Percentiles rank a stretch among this genome's conserved stretches.
phyloP scores from a whole-genome alignment of 768 basidiomycete genomes.

The Suillus hirtellus region DNA sequence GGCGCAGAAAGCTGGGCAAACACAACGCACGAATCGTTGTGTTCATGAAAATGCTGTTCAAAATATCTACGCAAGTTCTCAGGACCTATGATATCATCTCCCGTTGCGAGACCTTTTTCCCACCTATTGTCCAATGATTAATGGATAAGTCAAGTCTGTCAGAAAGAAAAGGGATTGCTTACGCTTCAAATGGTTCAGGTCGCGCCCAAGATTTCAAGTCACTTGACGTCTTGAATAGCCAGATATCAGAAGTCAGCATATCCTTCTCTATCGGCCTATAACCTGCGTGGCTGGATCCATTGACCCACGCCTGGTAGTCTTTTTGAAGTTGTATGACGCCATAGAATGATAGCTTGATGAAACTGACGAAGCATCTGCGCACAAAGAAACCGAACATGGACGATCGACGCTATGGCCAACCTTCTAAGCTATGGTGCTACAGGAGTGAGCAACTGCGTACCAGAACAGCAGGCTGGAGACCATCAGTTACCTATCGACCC shows the following conservation, averaged over 20 bases:
- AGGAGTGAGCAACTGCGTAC: constrained; percentile 16
- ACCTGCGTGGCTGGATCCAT: constrained; percentile 46
- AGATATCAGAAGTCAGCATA: constrained; percentile 47
- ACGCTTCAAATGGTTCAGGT: constrained; percentile 61
- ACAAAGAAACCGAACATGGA: constrained; percentile 83
- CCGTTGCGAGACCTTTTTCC: constrained; percentile 62
- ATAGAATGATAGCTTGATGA: constrained; percentile 72
- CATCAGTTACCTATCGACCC: neutral
- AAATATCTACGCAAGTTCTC: constrained; percentile 79
- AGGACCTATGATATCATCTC: constrained; percentile 67
- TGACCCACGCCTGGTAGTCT: constrained; percentile 68
- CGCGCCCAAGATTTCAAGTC: constrained; percentile 71
- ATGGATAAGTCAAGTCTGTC: constrained; percentile 7
- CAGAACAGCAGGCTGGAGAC: constrained; percentile 26
- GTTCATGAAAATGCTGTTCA: constrained; percentile 82
- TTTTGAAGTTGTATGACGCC: constrained; percentile 66
- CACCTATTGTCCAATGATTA: constrained; percentile 45
- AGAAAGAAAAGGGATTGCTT: constrained; percentile 23
- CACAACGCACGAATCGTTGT: constrained; percentile 70
- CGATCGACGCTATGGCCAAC: constrained; percentile 54
- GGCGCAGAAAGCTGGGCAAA: neutral
- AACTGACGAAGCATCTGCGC: constrained; percentile 74
- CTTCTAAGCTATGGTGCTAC: neutral
- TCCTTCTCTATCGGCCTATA: constrained; percentile 55
- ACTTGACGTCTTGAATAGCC: constrained; percentile 59